Base-by-base conservation (phyloP, 2,329 filamentous ascomycete species). In the Trichoderma pleuroti region DNA sequence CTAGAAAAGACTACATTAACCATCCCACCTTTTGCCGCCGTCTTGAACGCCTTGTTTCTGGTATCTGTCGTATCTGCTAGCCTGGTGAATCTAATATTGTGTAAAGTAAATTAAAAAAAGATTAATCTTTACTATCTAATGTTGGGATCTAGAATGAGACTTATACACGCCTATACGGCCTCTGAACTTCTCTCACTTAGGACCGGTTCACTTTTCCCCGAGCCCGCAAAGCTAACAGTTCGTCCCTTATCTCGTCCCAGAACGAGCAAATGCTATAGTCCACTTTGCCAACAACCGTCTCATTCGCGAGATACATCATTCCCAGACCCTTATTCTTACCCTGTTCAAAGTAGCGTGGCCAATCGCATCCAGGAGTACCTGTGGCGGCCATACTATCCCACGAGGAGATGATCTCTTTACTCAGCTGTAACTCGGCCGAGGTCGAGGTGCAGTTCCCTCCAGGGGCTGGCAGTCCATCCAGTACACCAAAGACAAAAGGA, bases 231-330 rank as follows among this genome's bases (percentile, higher is more conserved):
- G 60, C 16, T 4, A 63, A 32, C 9, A 63, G 39, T 39, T 63
- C 60, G 10, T 63, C 60, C 39, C 60, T 28, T 49, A 63, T 63
- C 60, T 49, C 60, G 8, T 63, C 60, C 60, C 60, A 63, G 16
- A 63, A 63, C 11, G 60, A 18, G 18, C 60, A 63, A 63, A 63
- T 39, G 11, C 60, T 63, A 16, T 63, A 63, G 60, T 63, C 60
- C 4, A 63, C 26, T 39, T 63, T 39, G 18, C 60, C 26, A 6
- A 63, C 60, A 63, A 63, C 39, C 12, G 60, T 63, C 36, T 63
- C 39, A 14, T 63, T 63, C 60, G 36, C 60, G 3, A 63, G 60
- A 63, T 63, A 63, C 60, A 63, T 49, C 60, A 63, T 63, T 49
- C 60, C 60, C 16, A 32, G 18, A 21, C 46, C 46, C 14, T 52